Base-by-base conservation (phyloP, 108 stramenopile genomes). In the Conticribra guillardii region DNA sequence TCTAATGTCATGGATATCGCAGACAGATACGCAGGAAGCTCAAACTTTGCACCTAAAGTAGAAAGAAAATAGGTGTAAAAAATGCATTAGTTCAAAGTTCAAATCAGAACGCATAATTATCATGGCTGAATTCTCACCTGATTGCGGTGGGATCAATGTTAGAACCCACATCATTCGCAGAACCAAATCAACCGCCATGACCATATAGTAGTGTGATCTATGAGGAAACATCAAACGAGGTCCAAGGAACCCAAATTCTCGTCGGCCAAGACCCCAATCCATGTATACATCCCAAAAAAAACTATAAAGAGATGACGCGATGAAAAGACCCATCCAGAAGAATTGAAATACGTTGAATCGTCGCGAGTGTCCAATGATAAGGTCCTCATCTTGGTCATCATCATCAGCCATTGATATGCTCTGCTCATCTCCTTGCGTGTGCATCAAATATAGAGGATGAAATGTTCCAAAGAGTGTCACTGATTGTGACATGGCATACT, bases 281-380 rank as follows among this genome's bases (percentile, higher is more conserved):
- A 96, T 94, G 64, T 75, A 87, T n/a, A 97, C 94, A 66, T 97
- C 97, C 95, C 95, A 97, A 19, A 63, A 60, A 56, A 88, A 96
- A 48, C 85, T 88, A 69, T 96, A 97, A 9, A 94, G 65, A 1
- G 91, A 90, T 8, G 89, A 88, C 15, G 85, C 54, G 26, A 97
- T 69, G 73, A 95, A 93, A 18, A 94, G 75, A 17, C 69, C 64
- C 69, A 89, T 82, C 93, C 94, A 97, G 37, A 94, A 90, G 2
- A 86, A 2, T 41, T 94, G 87, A 72, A 88, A 90, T 24, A 83
- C 28, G 49, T 75, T 71, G 15, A 45, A 54, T 19, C 49, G 71
- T 23, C 62, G 19, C 59, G n/a, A 45, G 11, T 45, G 23, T 15
- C 50, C 58, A 46, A 56, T 60, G 2, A 45, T 37, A n/a, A 80